These are phyloP conservation scores for Botrytis hyacinthi DNA, from an alignment of 2,329 filamentous ascomycete species.

Conservation along the genomic window DNA sequence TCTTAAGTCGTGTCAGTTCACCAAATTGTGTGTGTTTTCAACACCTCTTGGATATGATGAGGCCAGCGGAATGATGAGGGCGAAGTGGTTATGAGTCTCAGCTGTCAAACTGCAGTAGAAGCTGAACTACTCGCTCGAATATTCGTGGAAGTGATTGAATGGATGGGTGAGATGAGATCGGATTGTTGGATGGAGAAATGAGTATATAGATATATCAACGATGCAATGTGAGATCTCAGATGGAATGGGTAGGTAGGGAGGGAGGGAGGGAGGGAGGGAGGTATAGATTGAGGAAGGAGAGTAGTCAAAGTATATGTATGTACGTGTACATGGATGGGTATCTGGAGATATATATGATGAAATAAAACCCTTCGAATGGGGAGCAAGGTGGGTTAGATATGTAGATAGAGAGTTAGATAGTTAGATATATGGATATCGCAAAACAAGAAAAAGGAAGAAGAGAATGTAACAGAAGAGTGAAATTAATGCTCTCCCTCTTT, in stretches of 20 bases:
- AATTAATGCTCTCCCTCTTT: conserved; percentile 1
- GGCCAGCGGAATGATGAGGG: not conserved
- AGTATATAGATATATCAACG: not conserved
- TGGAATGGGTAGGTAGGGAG: not conserved
- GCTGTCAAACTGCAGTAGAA: not conserved
- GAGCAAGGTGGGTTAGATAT: not conserved
- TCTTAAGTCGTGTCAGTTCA: not conserved
- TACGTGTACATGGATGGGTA: not conserved
- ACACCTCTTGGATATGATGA: not conserved
- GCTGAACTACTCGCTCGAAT: not conserved
- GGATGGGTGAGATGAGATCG: not conserved
- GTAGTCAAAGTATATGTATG: not conserved
- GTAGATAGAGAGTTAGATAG: not conserved
- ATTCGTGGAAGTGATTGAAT: conserved; percentile 15
- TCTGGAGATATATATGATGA: not conserved
- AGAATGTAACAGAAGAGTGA: not conserved
- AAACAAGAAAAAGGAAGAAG: conserved; percentile 6
- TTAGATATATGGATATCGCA: not conserved
- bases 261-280: not conserved
- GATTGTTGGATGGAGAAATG: not conserved
- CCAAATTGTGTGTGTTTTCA: not conserved
- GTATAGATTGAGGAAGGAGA: not conserved
- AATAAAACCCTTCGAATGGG: not conserved
- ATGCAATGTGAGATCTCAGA: not conserved
- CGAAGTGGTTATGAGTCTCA: not conserved